Percentiles rank a stretch among this genome's conserved stretches.
phyloP scores from a whole-genome alignment of 129 eudicot genomes.

The Oenanthe sinensis region DNA sequence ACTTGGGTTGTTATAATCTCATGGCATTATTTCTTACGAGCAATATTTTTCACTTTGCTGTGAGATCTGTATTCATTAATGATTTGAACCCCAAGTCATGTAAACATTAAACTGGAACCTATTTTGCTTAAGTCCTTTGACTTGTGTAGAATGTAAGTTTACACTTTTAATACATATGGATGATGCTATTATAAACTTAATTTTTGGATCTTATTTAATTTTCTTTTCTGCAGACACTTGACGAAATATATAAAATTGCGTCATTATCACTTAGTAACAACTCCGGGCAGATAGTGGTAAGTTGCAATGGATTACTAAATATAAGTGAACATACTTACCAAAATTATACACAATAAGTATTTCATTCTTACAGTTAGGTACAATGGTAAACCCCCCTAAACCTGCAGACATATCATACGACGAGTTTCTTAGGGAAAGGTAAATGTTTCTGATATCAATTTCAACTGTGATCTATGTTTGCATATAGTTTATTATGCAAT shows the following conservation, averaged over 20 bases:
- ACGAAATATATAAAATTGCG: slow-evolving; percentile 93
- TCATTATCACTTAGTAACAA: slow-evolving; percentile 91
- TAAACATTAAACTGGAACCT: background rate
- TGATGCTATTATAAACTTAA: background rate
- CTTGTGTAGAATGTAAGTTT: background rate
- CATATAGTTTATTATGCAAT: background rate
- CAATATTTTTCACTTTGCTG: background rate
- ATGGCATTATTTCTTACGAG: background rate
- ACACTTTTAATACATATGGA: background rate
- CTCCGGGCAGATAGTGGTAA: slow-evolving; percentile 88
- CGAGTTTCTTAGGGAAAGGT: slow-evolving; percentile 76
- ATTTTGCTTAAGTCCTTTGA: background rate
- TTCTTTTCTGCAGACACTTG: slow-evolving; percentile 64
- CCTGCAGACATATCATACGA: slow-evolving; percentile 91
- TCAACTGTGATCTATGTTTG: background rate
- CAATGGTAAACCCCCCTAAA: slow-evolving; percentile 89
- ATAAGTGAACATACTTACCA: background rate
- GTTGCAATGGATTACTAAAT: slow-evolving; percentile 15
- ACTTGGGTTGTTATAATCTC: no score
- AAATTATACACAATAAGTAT: background rate
- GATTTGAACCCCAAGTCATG: background rate
- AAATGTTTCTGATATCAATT: slow-evolving; percentile 7
- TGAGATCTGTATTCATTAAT: background rate
- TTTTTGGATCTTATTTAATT: background rate
- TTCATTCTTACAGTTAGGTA: slow-evolving; percentile 53